phyloP scores from a whole-genome alignment of 1,284 basidiomycete genomes.

The Amylostereum areolatum region DNA sequence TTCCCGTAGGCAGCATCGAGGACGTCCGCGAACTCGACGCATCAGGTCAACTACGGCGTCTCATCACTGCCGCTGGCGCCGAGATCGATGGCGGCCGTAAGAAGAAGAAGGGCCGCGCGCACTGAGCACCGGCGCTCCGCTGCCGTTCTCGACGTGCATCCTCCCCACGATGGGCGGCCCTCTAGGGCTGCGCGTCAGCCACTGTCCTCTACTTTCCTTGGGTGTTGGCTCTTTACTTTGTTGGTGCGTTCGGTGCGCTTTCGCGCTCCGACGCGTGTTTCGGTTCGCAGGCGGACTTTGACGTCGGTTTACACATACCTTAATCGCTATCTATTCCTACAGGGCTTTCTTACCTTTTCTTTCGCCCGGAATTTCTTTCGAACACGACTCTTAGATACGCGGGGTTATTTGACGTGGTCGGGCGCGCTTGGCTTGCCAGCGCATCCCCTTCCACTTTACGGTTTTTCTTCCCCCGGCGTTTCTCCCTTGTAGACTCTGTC shows the following conservation, averaged over 20 bases:
- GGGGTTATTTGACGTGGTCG: no score
- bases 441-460: no score
- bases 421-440: no score
- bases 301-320: neutral
- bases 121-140: neutral
- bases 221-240: no score
- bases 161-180: neutral
- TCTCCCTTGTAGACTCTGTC: no score
- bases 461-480: no score
- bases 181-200: neutral
- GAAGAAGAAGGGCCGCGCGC: constrained; percentile 35
- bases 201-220: neutral
- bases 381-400: no score
- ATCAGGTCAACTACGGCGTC: constrained; percentile 45
- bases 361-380: neutral
- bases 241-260: neutral
- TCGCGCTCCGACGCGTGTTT: neutral
- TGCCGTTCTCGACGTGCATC: neutral
- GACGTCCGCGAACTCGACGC: constrained; percentile 48
- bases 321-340: neutral
- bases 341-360: neutral
- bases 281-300: neutral
- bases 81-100: constrained; percentile 49
- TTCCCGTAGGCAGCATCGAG: constrained; percentile 47
- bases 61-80: constrained; percentile 53